Percentiles rank a stretch among this genome's conserved stretches.
Conservation (phyloP, 2,329 filamentous ascomycete genomes). For the Colletotrichum trifolii region DNA sequence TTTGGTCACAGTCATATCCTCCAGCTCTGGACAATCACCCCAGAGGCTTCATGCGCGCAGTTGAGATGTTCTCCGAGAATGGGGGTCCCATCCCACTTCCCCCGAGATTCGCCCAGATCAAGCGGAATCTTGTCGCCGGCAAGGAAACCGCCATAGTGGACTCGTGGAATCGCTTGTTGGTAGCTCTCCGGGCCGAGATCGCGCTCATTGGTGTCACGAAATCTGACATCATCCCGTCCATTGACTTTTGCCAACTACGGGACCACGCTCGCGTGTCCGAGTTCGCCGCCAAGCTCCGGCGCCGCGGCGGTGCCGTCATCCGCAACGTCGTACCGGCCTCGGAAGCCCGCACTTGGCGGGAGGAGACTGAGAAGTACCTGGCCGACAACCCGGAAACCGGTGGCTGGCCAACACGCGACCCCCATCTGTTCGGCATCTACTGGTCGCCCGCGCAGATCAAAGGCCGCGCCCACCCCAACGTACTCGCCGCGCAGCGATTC, state of each 20-base stretch:
- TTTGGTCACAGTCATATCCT: slow-evolving; percentile 37
- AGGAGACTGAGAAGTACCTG: slow-evolving; percentile 62
- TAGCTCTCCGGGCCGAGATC: slow-evolving; percentile 62
- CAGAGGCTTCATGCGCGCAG: slow-evolving; percentile 33
- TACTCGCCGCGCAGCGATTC: slow-evolving; percentile 73
- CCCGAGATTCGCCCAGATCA: slow-evolving; percentile 67
- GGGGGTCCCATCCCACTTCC: slow-evolving; percentile 60
- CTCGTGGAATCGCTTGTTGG: slow-evolving; percentile 66
- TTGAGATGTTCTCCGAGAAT: slow-evolving; percentile 35
- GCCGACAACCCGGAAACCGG: slow-evolving; percentile 54
- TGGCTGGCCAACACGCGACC: slow-evolving; percentile 43
- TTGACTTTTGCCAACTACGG: slow-evolving; percentile 64
- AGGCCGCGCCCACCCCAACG: slow-evolving; percentile 73
- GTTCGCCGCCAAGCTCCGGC: slow-evolving; percentile 52
- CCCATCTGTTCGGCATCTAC: slow-evolving; percentile 50
- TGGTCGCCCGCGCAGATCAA: slow-evolving; percentile 78
- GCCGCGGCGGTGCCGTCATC: slow-evolving; percentile 67
- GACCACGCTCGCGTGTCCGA: slow-evolving; percentile 59
- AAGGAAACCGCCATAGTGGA: slow-evolving; percentile 65
- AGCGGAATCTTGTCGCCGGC: slow-evolving; percentile 63
- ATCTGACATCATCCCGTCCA: slow-evolving; percentile 64
- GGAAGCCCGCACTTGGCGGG: slow-evolving; percentile 67
- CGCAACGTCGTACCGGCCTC: slow-evolving; percentile 69
- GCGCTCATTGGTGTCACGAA: slow-evolving; percentile 63
- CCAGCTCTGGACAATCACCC: slow-evolving; percentile 33